Evolutionary conservation across 75 land plant genomes (phyloP).

Genomic region (Ceratopteris richardii): DNA sequence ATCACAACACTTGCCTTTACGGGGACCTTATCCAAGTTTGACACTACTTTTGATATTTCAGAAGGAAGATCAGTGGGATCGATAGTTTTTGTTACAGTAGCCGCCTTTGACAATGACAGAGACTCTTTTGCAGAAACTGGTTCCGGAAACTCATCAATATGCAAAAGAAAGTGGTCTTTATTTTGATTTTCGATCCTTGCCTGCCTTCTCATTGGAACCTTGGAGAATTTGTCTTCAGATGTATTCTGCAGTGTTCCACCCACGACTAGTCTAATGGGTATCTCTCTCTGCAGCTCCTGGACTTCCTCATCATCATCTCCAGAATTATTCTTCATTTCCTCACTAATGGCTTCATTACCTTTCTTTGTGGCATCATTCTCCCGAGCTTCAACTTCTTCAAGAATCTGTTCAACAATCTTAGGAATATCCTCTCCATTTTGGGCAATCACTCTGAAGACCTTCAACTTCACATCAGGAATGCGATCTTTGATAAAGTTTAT

Average conservation of each 20-base stretch:
- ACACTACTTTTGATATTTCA: slow-evolving; percentile 20
- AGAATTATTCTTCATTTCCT: slow-evolving; percentile 17
- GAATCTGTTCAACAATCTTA: slow-evolving; percentile 25
- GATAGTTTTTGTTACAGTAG: not conserved
- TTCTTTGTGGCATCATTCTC: slow-evolving; percentile 30
- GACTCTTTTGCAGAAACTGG: slow-evolving; percentile 13
- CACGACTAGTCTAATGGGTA: slow-evolving; percentile 46
- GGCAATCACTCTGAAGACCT: slow-evolving; percentile 50
- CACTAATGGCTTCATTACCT: slow-evolving; percentile 22
- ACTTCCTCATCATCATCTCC: slow-evolving; percentile 11
- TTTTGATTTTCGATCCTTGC: slow-evolving; percentile 55
- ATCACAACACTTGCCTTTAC: slow-evolving; percentile 12
- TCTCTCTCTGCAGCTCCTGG: slow-evolving; percentile 11
- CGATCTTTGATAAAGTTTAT: slow-evolving; percentile 68
- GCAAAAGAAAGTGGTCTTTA: slow-evolving; percentile 54
- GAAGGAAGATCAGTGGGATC: slow-evolving; percentile 2
- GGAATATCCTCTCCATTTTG: slow-evolving; percentile 47
- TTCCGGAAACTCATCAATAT: slow-evolving; percentile 43
- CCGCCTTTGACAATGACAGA: slow-evolving; percentile 5
- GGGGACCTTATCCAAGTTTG: slow-evolving; percentile 22
- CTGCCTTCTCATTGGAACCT: slow-evolving; percentile 51
- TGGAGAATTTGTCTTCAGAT: slow-evolving; percentile 41
- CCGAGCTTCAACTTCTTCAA: slow-evolving; percentile 12
- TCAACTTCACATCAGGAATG: slow-evolving; percentile 68
- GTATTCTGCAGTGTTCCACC: slow-evolving; percentile 67